Conservation (phyloP, 768 basidiomycete species). For the Tulasnella sp. region DNA sequence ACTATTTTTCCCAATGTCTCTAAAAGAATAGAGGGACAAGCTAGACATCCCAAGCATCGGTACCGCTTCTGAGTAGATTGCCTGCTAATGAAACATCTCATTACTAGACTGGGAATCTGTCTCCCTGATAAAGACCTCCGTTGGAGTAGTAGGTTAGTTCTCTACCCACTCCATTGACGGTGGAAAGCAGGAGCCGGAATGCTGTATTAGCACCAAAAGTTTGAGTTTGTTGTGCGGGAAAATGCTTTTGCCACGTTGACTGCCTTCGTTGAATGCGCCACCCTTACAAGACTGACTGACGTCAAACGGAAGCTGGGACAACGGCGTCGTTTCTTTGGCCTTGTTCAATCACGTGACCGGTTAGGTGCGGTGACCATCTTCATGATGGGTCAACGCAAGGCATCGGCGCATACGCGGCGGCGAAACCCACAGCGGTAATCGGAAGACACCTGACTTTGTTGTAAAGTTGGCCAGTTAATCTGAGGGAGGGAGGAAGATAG, state of each 20-base stretch:
- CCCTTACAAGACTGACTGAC: constrained; percentile 44
- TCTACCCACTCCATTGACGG: neutral
- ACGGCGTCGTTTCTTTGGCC: neutral
- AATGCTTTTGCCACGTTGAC: constrained; percentile 86
- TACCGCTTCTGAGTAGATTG: neutral
- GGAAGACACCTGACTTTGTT: neutral
- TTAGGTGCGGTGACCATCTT: no score
- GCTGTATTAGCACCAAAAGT: constrained; percentile 78
- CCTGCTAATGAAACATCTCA: neutral
- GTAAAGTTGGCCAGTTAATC: neutral
- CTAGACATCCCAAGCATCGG: neutral
- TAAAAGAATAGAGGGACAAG: neutral
- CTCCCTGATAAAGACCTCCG: neutral
- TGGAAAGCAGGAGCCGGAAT: constrained; percentile 61
- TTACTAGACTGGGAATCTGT: neutral
- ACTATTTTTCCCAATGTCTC: constrained; percentile 26
- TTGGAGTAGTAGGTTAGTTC: neutral
- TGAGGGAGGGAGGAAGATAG: neutral
- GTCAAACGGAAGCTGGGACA: neutral
- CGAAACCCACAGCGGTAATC: no score
- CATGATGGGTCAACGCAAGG: no score
- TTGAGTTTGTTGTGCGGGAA: constrained; percentile 87
- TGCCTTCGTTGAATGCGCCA: constrained; percentile 84
- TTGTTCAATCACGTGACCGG: neutral
- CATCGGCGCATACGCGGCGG: no score